Base-by-base conservation (phyloP, 345 rosid species). In the Citrus trifoliata region DNA sequence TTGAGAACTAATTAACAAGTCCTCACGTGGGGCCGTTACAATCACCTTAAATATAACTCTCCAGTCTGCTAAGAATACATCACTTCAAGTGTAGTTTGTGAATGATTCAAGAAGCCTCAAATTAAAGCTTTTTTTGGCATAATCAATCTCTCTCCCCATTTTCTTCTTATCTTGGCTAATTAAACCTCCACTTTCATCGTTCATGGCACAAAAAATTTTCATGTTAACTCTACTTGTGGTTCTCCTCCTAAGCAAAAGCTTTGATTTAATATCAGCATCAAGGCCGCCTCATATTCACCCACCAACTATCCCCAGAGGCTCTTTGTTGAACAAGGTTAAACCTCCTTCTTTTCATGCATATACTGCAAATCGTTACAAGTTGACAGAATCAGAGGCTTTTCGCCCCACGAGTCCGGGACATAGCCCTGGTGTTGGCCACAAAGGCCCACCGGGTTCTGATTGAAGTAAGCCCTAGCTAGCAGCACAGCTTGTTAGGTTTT, bases 361-460 rank as follows among this genome's bases (percentile, higher is more conserved):
- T 68, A 46, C 35, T 2, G 65, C 70, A 53, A 81, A 86, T 40
- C 89, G 81, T 7, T 78, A 84, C 72, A 84, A 74, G 80, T 73
- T 9, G 51, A 72, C 38, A 0, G 83, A 69, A 73, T 0, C 56
- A 0, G 83, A 78, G 7, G 89, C 91, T 65, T 86, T 18, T 63
- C 80, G 88, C 66, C 91, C 91, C 25, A 88, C 91, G 25, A 62
- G 40, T 74, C 91, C 88, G 4, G 91, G 91, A 2, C 89, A 81
- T 24, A 88, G 91, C 77, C 89, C 91, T 42, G 91, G 91, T 51
- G 81, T 82, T 59, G 91, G 91, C 25, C 88, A 88, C 71, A 0
- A 61, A 0, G 1, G 32, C 1, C 89, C 91, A 28, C 88, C 89
- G 0, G 33, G 67, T 63, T 37, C 73, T 70, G 38, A 56, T 33